These are phyloP conservation scores for Ceratocystis lukuohia DNA, from an alignment of 2,329 filamentous ascomycete species.

Conservation along the genomic window DNA sequence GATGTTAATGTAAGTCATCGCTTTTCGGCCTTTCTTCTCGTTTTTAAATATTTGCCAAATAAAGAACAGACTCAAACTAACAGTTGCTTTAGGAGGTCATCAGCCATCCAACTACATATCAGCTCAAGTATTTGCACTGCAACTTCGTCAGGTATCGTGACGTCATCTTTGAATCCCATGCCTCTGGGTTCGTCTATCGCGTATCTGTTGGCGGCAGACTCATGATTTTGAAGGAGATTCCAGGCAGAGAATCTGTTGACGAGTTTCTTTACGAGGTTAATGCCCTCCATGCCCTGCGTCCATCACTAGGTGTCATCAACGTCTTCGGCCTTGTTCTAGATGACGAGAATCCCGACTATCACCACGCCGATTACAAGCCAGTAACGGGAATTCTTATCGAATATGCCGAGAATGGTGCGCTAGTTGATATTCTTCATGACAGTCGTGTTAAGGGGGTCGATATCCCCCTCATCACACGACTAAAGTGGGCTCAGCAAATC, in stretches of 20 bases:
- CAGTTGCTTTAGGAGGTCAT: conserved; percentile 57
- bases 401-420: conserved; percentile 71
- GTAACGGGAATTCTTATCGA: conserved; percentile 85
- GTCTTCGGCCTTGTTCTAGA: conserved; percentile 84
- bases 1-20: conserved; percentile 56
- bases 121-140: conserved; percentile 60
- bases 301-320: conserved; percentile 63
- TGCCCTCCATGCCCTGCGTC: conserved; percentile 64
- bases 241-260: conserved; percentile 84
- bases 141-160: conserved; percentile 56
- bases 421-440: conserved; percentile 87
- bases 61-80: conserved; percentile 17
- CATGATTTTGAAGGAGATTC: conserved; percentile 96
- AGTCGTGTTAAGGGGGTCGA: conserved; percentile 31
- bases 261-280: conserved; percentile 98
- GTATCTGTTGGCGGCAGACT: conserved; percentile 54
- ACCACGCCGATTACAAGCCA: conserved; percentile 35
- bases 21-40: not conserved
- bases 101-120: conserved; percentile 59
- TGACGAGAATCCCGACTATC: conserved; percentile 48
- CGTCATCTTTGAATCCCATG: conserved; percentile 75
- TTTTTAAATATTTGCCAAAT: not conserved
- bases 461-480: conserved; percentile 56
- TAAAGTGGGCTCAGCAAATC: conserved; percentile 85
- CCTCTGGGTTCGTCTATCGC: conserved; percentile 96